Evolutionary conservation across 495 filamentous ascomycete species (phyloP).

Genomic region (Umbilicaria muhlenbergii): DNA sequence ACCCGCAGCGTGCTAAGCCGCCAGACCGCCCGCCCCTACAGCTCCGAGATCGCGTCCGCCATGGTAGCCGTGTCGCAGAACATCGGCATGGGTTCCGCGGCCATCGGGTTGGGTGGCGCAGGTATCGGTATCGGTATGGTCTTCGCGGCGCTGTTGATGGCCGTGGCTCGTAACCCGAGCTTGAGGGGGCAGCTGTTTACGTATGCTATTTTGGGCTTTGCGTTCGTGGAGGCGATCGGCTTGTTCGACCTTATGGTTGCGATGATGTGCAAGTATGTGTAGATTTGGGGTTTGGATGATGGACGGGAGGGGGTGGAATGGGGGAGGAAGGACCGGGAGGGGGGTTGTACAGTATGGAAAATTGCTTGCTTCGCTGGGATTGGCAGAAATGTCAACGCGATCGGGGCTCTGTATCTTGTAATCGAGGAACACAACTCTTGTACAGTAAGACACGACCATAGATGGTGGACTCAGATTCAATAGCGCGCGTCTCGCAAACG

Average conservation of each 20-base stretch:
- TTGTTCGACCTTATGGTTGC: conserved; percentile 89
- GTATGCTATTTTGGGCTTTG: conserved; percentile 87
- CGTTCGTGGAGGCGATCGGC: conserved; percentile 87
- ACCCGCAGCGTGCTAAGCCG: conserved; percentile 48
- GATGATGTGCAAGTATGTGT: conserved; percentile 36
- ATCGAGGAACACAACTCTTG: too few species aligned
- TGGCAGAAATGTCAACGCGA: too few species aligned
- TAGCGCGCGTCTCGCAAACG: too few species aligned
- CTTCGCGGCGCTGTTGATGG: conserved; percentile 71
- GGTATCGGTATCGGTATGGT: conserved; percentile 89
- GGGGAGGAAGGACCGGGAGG: too few species aligned
- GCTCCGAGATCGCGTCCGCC: conserved; percentile 66
- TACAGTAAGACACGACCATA: too few species aligned
- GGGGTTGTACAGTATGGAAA: too few species aligned
- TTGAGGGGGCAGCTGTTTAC: conserved; percentile 85
- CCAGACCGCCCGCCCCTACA: conserved; percentile 53
- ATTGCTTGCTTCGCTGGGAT: too few species aligned
- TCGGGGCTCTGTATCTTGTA: too few species aligned
- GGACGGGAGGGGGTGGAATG: too few species aligned
- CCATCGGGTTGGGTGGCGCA: conserved; percentile 80
- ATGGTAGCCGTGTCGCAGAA: conserved; percentile 81
- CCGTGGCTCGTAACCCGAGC: conserved; percentile 76
- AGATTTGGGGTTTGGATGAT: too few species aligned
- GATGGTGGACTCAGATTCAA: too few species aligned
- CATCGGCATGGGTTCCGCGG: conserved; percentile 70